Evolutionary conservation across 2,329 filamentous ascomycete species (phyloP).

Genomic region (Neonectria hederae): DNA sequence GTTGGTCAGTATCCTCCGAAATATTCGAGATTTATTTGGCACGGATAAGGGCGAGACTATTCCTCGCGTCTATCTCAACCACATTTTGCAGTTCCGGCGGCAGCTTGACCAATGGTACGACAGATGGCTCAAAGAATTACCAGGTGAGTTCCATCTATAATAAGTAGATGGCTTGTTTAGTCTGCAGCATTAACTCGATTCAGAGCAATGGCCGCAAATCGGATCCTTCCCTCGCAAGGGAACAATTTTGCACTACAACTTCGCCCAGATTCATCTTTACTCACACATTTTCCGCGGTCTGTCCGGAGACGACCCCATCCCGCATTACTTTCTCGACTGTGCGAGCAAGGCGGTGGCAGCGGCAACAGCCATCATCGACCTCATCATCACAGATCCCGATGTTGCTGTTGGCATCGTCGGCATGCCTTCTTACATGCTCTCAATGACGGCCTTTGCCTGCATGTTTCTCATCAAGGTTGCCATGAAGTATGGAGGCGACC

Average conservation of each 20-base stretch:
- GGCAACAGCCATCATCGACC: constrained; percentile 55
- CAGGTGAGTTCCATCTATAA: constrained; percentile 35
- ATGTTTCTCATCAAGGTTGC: constrained; percentile 61
- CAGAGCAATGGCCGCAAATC: constrained; percentile 52
- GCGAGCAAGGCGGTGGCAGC: constrained; percentile 48
- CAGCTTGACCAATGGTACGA: constrained; percentile 52
- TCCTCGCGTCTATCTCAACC: constrained; percentile 62
- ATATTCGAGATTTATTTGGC: constrained; percentile 65
- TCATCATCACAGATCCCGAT: constrained; percentile 54
- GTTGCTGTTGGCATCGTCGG: constrained; percentile 53
- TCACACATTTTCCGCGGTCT: constrained; percentile 54
- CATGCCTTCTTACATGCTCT: constrained; percentile 61
- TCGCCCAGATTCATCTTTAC: constrained; percentile 54
- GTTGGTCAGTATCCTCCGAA: constrained; percentile 65
- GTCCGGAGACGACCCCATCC: constrained; percentile 46
- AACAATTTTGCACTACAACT: constrained; percentile 53
- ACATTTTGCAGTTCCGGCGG: constrained; percentile 49
- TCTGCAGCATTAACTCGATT: background rate
- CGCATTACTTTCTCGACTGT: constrained; percentile 48
- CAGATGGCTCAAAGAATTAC: constrained; percentile 48
- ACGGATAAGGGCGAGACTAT: constrained; percentile 64
- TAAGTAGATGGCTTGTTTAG: fast-evolving
- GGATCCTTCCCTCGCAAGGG: constrained; percentile 53
- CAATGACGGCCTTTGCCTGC: constrained; percentile 63
- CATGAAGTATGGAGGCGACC: constrained; percentile 53